Conservation (phyloP, 768 basidiomycete species). For the Agrocybe praecox region DNA sequence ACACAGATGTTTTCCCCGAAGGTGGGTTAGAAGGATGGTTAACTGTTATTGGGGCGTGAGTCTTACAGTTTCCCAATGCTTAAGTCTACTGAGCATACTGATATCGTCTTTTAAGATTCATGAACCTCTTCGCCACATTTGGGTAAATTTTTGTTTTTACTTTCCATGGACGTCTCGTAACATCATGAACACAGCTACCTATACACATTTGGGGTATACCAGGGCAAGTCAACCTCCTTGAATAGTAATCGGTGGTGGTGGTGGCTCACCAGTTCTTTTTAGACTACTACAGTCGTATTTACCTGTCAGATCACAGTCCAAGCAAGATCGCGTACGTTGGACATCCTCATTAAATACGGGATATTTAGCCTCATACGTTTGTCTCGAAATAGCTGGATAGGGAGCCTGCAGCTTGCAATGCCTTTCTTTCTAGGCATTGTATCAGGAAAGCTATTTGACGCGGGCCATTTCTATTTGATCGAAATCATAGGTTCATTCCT, state of each 20-base stretch:
- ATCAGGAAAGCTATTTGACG: constrained; percentile 44
- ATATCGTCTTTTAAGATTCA: too few species aligned
- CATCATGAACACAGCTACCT: constrained; percentile 26
- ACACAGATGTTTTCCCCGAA: too few species aligned
- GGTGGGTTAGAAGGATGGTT: too few species aligned
- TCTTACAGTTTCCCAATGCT: too few species aligned
- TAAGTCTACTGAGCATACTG: too few species aligned
- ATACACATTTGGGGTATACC: constrained; percentile 23
- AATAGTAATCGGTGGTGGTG: constrained; percentile 17
- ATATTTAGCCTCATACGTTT: background rate
- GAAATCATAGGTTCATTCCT: constrained; percentile 16
- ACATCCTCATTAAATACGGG: background rate
- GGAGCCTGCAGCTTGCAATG: constrained; percentile 45
- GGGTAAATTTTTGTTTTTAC: too few species aligned
- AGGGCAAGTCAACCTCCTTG: constrained; percentile 30
- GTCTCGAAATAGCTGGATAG: constrained; percentile 41
- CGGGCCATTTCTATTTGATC: constrained; percentile 41
- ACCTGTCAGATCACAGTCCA: constrained; percentile 31
- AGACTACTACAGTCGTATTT: constrained; percentile 43
- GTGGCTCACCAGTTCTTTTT: constrained; percentile 22
- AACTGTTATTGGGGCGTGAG: too few species aligned
- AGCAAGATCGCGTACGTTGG: constrained; percentile 38
- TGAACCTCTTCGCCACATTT: too few species aligned
- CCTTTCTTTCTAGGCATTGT: constrained; percentile 38
- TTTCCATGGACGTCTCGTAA: too few species aligned